phyloP scores from a whole-genome alignment of 1,284 basidiomycete species.

The Moniliella sp. region DNA sequence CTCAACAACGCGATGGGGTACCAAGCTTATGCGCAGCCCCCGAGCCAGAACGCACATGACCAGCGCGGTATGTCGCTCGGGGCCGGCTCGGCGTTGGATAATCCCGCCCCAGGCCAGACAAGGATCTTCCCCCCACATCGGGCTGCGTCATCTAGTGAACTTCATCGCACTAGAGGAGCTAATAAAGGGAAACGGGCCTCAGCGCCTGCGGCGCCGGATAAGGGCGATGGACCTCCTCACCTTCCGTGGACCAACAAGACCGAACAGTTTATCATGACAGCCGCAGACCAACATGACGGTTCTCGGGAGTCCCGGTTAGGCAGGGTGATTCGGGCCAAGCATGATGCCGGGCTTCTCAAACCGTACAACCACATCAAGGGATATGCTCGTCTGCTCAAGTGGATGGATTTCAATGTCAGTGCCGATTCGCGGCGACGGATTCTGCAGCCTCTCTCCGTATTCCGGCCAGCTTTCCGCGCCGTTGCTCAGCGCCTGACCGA shows the following conservation, averaged over 20 bases:
- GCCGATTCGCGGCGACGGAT: slow-evolving; percentile 58
- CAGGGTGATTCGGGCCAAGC: slow-evolving; percentile 82
- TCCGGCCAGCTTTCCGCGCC: slow-evolving; percentile 66
- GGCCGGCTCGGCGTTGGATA: too few species aligned
- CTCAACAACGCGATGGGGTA: neutral
- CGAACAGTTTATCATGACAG: slow-evolving; percentile 73
- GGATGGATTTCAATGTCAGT: slow-evolving; percentile 52
- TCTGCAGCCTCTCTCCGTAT: slow-evolving; percentile 62
- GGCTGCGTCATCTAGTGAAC: too few species aligned
- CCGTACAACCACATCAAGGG: slow-evolving; percentile 72
- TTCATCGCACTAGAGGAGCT: neutral
- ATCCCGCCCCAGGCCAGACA: neutral
- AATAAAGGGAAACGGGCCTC: too few species aligned
- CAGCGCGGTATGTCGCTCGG: too few species aligned
- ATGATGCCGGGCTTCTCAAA: slow-evolving; percentile 77
- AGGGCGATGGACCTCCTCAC: neutral
- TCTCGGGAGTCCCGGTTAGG: slow-evolving; percentile 71
- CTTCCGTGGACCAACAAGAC: slow-evolving; percentile 11
- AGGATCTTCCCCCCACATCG: neutral
- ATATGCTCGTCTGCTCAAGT: slow-evolving; percentile 36
- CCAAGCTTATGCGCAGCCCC: neutral
- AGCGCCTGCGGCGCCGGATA: neutral
- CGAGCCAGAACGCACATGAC: neutral
- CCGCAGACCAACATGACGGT: slow-evolving; percentile 79
- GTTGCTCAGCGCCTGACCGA: slow-evolving; percentile 67